Conservation (phyloP, 345 rosid species). For the Barbarea vulgaris region DNA sequence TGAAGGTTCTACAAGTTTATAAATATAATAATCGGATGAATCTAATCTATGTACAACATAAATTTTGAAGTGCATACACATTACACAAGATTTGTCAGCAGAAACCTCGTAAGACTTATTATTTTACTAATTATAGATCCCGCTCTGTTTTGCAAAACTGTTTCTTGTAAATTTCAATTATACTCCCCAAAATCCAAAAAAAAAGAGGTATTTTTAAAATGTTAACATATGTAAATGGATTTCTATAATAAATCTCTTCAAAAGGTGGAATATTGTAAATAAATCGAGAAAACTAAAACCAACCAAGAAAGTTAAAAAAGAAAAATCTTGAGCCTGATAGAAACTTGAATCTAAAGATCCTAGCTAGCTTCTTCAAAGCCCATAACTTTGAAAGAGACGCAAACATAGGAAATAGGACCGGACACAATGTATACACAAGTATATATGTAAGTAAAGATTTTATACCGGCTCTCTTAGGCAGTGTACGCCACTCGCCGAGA, state of each 20-base stretch:
- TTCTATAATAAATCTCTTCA: neutral
- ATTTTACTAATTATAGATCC: neutral
- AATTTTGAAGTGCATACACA: neutral
- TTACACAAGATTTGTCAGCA: neutral
- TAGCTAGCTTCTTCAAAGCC: neutral
- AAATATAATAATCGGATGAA: constrained; percentile 1
- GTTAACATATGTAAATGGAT: neutral
- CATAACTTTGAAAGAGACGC: constrained; percentile 10
- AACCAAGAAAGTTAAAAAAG: neutral
- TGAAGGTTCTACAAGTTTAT: neutral
- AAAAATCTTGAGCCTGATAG: constrained; percentile 11
- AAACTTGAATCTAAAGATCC: constrained; percentile 24
- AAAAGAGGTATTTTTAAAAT: neutral
- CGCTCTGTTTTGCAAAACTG: neutral
- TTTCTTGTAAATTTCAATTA: neutral
- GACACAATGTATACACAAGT: neutral
- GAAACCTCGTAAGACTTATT: neutral
- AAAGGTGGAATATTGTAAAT: neutral
- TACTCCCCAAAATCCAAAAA: neutral
- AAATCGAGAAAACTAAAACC: neutral
- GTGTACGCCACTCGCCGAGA: constrained; percentile 67
- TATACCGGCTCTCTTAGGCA: constrained; percentile 70
- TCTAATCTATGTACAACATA: neutral
- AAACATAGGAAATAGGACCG: neutral
- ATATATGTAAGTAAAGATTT: constrained; percentile 23